A percentile compares a stretch with the other conserved stretches of the same genome.
Evolutionary conservation across 1,284 basidiomycete species (phyloP).

Genomic region (Farysia itapuensis): DNA sequence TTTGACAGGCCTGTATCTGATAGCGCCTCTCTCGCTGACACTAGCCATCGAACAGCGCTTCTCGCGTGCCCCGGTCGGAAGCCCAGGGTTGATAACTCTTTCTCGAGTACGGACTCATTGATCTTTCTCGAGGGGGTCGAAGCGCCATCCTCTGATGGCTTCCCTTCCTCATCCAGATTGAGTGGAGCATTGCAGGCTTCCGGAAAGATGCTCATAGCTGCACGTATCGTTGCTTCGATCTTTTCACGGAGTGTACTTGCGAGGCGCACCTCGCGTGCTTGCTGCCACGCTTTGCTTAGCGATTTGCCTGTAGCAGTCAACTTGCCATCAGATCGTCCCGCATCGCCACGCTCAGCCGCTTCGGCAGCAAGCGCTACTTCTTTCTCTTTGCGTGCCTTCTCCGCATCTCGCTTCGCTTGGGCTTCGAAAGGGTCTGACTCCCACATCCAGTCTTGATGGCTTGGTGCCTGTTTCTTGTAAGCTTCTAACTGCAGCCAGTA

Average conservation of each 20-base stretch:
- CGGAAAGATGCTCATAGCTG: constrained; percentile 64
- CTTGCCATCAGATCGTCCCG: constrained; percentile 18
- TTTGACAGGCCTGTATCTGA: constrained; percentile 4
- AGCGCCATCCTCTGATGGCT: background rate
- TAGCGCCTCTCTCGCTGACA: constrained; percentile 34
- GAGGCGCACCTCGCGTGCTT: constrained; percentile 83
- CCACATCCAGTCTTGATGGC: constrained; percentile 53
- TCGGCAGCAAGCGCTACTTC: constrained; percentile 30
- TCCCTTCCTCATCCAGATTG: constrained; percentile 28
- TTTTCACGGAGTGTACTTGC: constrained; percentile 73
- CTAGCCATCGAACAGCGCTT: constrained; percentile 47
- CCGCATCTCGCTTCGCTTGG: constrained; percentile 41
- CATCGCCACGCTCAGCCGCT: constrained; percentile 16
- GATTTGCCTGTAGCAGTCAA: constrained; percentile 27
- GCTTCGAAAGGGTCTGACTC: constrained; percentile 58
- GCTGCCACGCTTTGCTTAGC: constrained; percentile 66
- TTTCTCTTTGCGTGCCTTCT: constrained; percentile 43
- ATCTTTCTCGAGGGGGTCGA: background rate
- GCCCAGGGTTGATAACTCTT: constrained; percentile 48
- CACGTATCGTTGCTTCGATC: constrained; percentile 80
- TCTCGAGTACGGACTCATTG: constrained; percentile 31
- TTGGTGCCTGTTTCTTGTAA: constrained; percentile 47
- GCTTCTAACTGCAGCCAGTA: constrained; percentile 56
- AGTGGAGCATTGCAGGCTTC: constrained; percentile 26
- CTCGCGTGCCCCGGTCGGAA: constrained; percentile 53